Conservation (phyloP, 495 filamentous ascomycete genomes). For the Podospora comata region DNA sequence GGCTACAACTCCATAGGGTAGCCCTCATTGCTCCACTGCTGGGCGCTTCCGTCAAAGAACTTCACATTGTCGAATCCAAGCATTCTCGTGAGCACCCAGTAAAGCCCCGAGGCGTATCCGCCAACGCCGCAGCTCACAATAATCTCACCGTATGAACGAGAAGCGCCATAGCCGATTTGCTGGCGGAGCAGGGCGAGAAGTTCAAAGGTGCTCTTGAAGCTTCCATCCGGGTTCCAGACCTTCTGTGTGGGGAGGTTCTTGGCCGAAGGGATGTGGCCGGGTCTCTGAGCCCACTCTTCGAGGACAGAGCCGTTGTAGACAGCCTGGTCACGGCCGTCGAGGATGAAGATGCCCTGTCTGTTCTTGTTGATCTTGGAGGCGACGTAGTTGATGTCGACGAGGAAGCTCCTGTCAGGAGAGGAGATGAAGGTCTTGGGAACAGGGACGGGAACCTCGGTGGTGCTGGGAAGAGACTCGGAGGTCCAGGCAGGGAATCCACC, state of each 20-base stretch:
- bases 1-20: too few relatives aligned
- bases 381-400: constrained; percentile 26
- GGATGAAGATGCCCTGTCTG: constrained; percentile 21
- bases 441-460: constrained; percentile 17
- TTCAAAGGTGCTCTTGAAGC: constrained; percentile 26
- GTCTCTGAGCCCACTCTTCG: constrained; percentile 25
- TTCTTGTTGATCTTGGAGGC: constrained; percentile 21
- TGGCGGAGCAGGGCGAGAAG: constrained; percentile 21
- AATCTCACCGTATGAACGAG: constrained; percentile 23
- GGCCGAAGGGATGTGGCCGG: constrained; percentile 27
- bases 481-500: constrained; percentile 25
- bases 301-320: constrained; percentile 26
- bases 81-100: not conserved
- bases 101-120: constrained; percentile 23
- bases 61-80: too few relatives aligned
- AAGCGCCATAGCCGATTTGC: constrained; percentile 19
- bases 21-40: too few relatives aligned
- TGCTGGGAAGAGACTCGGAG: constrained; percentile 16
- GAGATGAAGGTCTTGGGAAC: constrained; percentile 15
- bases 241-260: constrained; percentile 21
- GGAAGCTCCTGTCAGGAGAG: constrained; percentile 22
- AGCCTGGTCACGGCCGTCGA: constrained; percentile 21
- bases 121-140: constrained; percentile 29
- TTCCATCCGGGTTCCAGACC: constrained; percentile 27
- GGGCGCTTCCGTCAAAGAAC: too few relatives aligned